A percentile compares a stretch with the other conserved stretches of the same genome.
These are phyloP conservation scores for Umbelopsis sp. DNA, from an alignment of 371 early-diverging fungal species.

Conservation along the genomic window DNA sequence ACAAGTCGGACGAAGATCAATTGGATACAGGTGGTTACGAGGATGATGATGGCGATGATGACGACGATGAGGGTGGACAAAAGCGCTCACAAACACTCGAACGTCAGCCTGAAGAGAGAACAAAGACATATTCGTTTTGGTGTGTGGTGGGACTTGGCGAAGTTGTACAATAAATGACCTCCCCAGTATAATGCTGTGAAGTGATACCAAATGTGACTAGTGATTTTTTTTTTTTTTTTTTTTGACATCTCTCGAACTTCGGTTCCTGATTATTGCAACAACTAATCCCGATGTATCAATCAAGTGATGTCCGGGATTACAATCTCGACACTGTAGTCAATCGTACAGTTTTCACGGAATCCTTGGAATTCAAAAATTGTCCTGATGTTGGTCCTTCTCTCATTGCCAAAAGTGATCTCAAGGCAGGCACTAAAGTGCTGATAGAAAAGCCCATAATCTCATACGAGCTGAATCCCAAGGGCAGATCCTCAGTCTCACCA, in stretches of 20 bases:
- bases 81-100: constrained; percentile 35
- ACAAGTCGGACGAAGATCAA: constrained; percentile 59
- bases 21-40: constrained; percentile 50
- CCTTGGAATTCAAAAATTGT: constrained; percentile 36
- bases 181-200: background rate
- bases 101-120: constrained; percentile 44
- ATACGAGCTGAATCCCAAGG: constrained; percentile 39
- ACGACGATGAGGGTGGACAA: constrained; percentile 39
- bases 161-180: constrained; percentile 21
- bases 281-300: background rate
- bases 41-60: constrained; percentile 41
- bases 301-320: constrained; percentile 15
- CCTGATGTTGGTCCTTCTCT: constrained; percentile 43
- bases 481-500: constrained; percentile 48
- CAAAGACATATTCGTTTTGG: constrained; percentile 65
- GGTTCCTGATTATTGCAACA: background rate
- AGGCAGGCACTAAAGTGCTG: constrained; percentile 41
- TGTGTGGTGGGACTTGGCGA: constrained; percentile 66
- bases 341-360: constrained; percentile 30
- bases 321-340: constrained; percentile 43
- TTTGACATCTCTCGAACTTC: background rate
- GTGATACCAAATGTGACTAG: background rate
- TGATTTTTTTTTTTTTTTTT: background rate
- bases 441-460: constrained; percentile 43
- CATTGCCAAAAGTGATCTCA: constrained; percentile 32